Evolutionary conservation across 805 yeast species (phyloP).

Genomic region (Priceomyces fermenticarens): DNA sequence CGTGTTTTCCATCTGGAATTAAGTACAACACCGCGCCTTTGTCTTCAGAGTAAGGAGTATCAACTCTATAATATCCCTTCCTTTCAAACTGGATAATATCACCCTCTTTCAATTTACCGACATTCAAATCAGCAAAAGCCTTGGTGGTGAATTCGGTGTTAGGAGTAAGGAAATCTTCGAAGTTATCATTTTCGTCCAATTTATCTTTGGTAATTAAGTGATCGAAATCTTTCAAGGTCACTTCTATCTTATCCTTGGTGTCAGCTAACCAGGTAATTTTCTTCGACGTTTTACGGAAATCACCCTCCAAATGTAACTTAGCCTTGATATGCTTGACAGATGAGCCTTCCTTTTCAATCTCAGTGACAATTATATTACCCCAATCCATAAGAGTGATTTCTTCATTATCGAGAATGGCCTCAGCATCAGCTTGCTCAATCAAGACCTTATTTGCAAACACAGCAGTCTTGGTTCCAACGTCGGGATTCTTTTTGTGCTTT

Average conservation of each 20-base stretch:
- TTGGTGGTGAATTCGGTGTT: constrained; percentile 77
- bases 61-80: constrained; percentile 92
- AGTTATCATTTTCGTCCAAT: constrained; percentile 89
- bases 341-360: constrained; percentile 61
- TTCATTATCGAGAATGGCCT: constrained; percentile 68
- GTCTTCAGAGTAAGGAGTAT: constrained; percentile 53
- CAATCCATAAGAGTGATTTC: constrained; percentile 98
- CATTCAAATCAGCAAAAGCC: constrained; percentile 79
- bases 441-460: constrained; percentile 60
- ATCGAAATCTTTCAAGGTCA: constrained; percentile 87
- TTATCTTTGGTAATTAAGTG: constrained; percentile 94
- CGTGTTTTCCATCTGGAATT: constrained; percentile 89
- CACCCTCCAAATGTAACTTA: constrained; percentile 87
- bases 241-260: constrained; percentile 65
- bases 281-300: constrained; percentile 93
- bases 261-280: constrained; percentile 93
- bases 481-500: constrained; percentile 94
- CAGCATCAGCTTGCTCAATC: constrained; percentile 85
- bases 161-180: constrained; percentile 87
- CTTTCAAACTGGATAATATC: constrained; percentile 94
- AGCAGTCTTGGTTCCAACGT: constrained; percentile 80
- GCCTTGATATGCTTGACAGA: constrained; percentile 65
- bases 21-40: constrained; percentile 78
- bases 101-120: constrained; percentile 73
- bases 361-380: constrained; percentile 87